phyloP scores from a whole-genome alignment of 805 yeast species.

The Hagleromyces aurorensis region DNA sequence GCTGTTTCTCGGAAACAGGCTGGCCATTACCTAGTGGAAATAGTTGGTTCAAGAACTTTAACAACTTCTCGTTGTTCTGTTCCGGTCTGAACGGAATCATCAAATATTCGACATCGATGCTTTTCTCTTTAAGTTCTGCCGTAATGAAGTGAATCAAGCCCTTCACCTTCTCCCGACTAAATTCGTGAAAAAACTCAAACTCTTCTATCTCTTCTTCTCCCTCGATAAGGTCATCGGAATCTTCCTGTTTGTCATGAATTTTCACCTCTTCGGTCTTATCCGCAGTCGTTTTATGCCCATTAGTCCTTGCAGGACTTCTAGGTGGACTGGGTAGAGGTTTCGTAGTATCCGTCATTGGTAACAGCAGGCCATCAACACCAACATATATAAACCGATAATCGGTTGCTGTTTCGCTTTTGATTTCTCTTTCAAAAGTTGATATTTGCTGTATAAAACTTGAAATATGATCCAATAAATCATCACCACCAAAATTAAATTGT shows the following conservation, averaged over 20 bases:
- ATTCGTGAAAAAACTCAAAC: slow-evolving; percentile 37
- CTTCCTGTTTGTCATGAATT: too few relatives aligned
- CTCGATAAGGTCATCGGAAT: too few relatives aligned
- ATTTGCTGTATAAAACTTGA: too few relatives aligned
- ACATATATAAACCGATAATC: too few relatives aligned
- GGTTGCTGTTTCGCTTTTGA: too few relatives aligned
- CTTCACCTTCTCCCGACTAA: slow-evolving; percentile 58
- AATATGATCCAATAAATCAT: too few relatives aligned
- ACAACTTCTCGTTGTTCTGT: slow-evolving; percentile 51
- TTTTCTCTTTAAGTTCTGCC: slow-evolving; percentile 59
- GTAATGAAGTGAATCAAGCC: slow-evolving; percentile 65
- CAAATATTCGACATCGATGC: slow-evolving; percentile 64
- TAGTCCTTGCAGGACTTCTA: neutral
- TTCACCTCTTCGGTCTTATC: slow-evolving; percentile 2
- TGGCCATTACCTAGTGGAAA: slow-evolving; percentile 49
- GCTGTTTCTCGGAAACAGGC: slow-evolving; percentile 38
- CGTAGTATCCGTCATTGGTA: slow-evolving; percentile 6
- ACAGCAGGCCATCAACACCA: too few relatives aligned
- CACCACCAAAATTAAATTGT: too few relatives aligned
- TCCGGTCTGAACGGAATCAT: slow-evolving; percentile 73
- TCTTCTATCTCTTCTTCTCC: slow-evolving; percentile 24
- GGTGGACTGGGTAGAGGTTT: slow-evolving; percentile 10
- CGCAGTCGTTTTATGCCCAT: neutral
- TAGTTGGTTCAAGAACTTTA: slow-evolving; percentile 46
- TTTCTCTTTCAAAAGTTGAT: too few relatives aligned